phyloP scores from a whole-genome alignment of 2,329 filamentous ascomycete species.

The Microsporum canis region DNA sequence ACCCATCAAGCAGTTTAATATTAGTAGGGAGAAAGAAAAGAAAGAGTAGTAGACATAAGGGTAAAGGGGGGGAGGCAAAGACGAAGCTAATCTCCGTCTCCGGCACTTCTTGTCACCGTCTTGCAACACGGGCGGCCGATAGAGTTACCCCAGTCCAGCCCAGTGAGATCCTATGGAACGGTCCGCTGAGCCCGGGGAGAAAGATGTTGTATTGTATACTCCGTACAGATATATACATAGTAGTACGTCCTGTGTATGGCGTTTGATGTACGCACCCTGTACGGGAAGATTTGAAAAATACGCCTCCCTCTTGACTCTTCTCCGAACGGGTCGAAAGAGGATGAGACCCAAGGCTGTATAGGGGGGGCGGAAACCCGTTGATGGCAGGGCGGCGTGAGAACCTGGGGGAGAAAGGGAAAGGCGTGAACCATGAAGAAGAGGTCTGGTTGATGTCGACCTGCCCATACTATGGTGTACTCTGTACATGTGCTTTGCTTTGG shows the following conservation, averaged over 20 bases:
- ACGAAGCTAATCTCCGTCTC: slow-evolving; percentile 1
- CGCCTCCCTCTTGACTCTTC: neutral
- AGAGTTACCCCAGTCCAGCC: slow-evolving; percentile 3
- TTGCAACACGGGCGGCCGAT: neutral
- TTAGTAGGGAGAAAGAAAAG: neutral
- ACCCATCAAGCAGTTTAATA: too few relatives aligned
- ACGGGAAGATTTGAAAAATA: neutral
- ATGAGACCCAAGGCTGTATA: neutral
- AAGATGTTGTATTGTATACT: neutral
- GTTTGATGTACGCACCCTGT: too few relatives aligned
- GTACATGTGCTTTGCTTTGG: neutral
- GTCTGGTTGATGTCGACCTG: neutral
- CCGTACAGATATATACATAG: slow-evolving; percentile 2
- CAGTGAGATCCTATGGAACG: slow-evolving; percentile 11
- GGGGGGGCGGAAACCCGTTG: neutral
- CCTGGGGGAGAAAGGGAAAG: neutral
- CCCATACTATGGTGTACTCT: neutral
- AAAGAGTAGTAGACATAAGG: neutral
- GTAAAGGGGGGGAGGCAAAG: neutral
- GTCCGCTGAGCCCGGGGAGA: slow-evolving; percentile 11
- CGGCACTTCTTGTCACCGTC: neutral
- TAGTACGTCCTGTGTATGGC: neutral
- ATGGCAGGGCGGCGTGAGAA: neutral
- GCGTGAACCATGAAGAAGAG: neutral
- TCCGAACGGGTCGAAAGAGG: neutral